A percentile compares a stretch with the other conserved stretches of the same genome.
phyloP scores from a whole-genome alignment of 805 yeast species.

The Tetrapisispora iriomotensis region DNA sequence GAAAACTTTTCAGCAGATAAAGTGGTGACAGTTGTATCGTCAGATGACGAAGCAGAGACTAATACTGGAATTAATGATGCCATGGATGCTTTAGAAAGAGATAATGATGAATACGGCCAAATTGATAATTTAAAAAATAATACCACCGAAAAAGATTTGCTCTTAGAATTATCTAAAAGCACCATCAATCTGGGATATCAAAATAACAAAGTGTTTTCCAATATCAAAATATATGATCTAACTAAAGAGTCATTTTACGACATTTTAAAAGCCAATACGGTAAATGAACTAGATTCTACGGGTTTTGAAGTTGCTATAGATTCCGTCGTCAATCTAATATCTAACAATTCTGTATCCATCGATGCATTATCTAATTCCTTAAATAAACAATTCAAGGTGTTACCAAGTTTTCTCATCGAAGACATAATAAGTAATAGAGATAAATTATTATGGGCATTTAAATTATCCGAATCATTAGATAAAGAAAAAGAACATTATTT shows the following conservation, averaged over 20 bases:
- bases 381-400: background rate
- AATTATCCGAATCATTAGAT: conserved; percentile 33
- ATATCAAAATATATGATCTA: background rate
- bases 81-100: conserved; percentile 22
- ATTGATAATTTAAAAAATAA: too few relatives aligned
- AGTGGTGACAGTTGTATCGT: conserved; percentile 36
- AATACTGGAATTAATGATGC: conserved; percentile 24
- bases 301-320: too few relatives aligned
- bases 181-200: too few relatives aligned
- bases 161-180: too few relatives aligned
- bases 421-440: conserved; percentile 41
- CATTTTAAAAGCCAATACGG: background rate
- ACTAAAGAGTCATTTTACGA: background rate
- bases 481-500: conserved; percentile 31
- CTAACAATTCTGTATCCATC: background rate
- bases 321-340: too few relatives aligned
- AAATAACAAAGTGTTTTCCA: background rate
- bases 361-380: background rate
- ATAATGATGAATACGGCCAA: background rate
- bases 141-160: too few relatives aligned
- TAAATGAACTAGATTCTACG: too few relatives aligned
- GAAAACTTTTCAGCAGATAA: conserved; percentile 26
- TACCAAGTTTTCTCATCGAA: background rate
- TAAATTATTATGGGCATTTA: conserved; percentile 40
- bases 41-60: conserved; percentile 40